A percentile compares a stretch with the other conserved stretches of the same genome.
Conservation (phyloP, 441 rosid genomes). For the Adansonia rubrostipa region DNA sequence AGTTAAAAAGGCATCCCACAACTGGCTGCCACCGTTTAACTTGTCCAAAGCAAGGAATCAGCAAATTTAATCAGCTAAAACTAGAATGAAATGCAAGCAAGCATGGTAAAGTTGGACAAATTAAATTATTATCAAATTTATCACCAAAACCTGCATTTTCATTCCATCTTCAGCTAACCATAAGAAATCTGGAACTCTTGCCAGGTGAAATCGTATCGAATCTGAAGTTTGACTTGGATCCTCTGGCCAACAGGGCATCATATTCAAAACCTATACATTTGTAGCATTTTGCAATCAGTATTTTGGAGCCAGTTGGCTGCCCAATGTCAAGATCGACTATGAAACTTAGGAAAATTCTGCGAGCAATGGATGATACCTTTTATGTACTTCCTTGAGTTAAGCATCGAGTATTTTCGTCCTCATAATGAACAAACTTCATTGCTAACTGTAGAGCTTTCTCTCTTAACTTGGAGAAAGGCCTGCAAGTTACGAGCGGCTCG, state of each 20-base stretch:
- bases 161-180: slow-evolving; percentile 72
- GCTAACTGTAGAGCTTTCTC: slow-evolving; percentile 52
- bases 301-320: neutral
- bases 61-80: neutral
- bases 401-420: slow-evolving; percentile 57
- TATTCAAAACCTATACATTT: slow-evolving; percentile 42
- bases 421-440: slow-evolving; percentile 57
- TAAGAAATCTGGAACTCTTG: slow-evolving; percentile 56
- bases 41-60: neutral
- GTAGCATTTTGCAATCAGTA: neutral
- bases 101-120: slow-evolving; percentile 35
- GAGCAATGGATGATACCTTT: slow-evolving; percentile 40
- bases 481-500: slow-evolving; percentile 51
- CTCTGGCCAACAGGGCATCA: slow-evolving; percentile 65
- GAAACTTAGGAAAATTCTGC: neutral
- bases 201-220: slow-evolving; percentile 52
- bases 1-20: slow-evolving; percentile 63
- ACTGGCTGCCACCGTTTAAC: slow-evolving; percentile 47
- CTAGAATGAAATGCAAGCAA: neutral
- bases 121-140: slow-evolving; percentile 3
- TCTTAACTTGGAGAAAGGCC: slow-evolving; percentile 57
- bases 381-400: slow-evolving; percentile 56
- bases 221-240: slow-evolving; percentile 57
- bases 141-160: slow-evolving; percentile 52
- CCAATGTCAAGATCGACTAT: neutral